phyloP scores from a whole-genome alignment of 1,139 yeast species.

The Hyphopichia wangnamkhiaoensis region DNA sequence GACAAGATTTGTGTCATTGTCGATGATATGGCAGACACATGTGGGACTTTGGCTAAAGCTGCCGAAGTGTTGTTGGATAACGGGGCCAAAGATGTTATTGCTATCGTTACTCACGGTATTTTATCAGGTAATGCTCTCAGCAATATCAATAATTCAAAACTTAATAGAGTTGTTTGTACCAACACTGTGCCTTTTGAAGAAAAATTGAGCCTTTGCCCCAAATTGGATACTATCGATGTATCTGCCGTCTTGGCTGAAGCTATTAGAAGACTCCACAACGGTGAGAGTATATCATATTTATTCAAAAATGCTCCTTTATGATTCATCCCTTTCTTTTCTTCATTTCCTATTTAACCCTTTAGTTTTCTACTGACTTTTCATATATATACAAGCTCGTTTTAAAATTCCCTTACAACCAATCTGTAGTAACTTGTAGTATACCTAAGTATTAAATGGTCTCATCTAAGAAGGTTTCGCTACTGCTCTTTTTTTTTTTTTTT shows the following conservation, averaged over 20 bases:
- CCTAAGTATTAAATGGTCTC: no score
- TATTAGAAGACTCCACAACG: conserved; percentile 77
- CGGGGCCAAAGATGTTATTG: conserved; percentile 73
- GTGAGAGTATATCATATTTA: conserved; percentile 78
- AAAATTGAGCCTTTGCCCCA: conserved; percentile 48
- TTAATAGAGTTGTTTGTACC: conserved; percentile 69
- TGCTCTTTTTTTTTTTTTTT: background rate
- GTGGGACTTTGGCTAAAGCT: conserved; percentile 79
- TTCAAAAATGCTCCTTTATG: conserved; percentile 54
- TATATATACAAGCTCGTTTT: no score
- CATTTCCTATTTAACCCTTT: background rate
- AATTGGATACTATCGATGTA: conserved; percentile 68
- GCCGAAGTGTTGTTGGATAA: conserved; percentile 61
- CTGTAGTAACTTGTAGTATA: no score
- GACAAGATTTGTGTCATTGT: conserved; percentile 69
- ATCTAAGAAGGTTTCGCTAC: background rate
- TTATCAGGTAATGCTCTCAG: conserved; percentile 72
- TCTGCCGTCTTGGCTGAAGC: conserved; percentile 78
- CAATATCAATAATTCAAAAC: conserved; percentile 56
- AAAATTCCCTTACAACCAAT: background rate
- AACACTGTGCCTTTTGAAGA: conserved; percentile 73
- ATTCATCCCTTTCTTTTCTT: no score
- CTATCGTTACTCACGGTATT: conserved; percentile 79
- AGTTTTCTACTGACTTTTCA: background rate
- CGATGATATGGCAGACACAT: conserved; percentile 86